These are phyloP conservation scores for Ambrosia artemisiifolia DNA, from an alignment of 129 eudicot species.

Conservation along the genomic window DNA sequence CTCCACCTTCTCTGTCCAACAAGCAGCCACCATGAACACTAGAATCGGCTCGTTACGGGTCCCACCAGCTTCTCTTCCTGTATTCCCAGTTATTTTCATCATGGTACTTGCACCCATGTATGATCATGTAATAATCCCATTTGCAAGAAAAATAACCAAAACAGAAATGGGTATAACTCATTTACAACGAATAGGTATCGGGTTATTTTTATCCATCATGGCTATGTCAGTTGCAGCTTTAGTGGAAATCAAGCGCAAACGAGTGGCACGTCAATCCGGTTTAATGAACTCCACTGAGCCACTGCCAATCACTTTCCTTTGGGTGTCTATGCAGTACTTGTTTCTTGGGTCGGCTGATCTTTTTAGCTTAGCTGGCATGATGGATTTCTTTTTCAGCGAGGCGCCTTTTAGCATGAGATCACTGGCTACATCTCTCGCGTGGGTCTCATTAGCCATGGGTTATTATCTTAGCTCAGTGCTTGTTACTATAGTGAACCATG, in stretches of 20 bases:
- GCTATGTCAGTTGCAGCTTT: conserved; percentile 86
- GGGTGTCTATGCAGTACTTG: conserved; percentile 77
- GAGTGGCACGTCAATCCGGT: conserved; percentile 39
- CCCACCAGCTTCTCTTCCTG: conserved; percentile 93
- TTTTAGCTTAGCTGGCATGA: conserved; percentile 77
- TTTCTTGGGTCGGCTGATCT: conserved; percentile 93
- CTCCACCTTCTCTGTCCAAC: conserved; percentile 91
- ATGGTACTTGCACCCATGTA: conserved; percentile 80
- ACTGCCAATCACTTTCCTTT: conserved; percentile 70
- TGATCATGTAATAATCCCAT: too few relatives aligned
- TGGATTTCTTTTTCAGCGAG: conserved; percentile 87
- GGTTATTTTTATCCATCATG: conserved; percentile 56
- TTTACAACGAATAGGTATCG: conserved; percentile 71
- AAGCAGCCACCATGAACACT: conserved; percentile 91
- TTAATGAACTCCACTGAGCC: conserved; percentile 58
- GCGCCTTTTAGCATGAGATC: conserved; percentile 86
- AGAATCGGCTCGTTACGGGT: conserved; percentile 52
- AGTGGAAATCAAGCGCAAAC: conserved; percentile 69
- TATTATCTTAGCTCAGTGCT: conserved; percentile 85
- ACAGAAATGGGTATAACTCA: conserved; percentile 78
- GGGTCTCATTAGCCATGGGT: conserved; percentile 91
- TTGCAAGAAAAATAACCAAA: too few relatives aligned
- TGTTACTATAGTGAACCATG: conserved; percentile 47
- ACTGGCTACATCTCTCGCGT: conserved; percentile 78
- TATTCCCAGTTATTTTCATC: conserved; percentile 78